Base-by-base conservation (phyloP, 2,329 filamentous ascomycete species). In the Clonostachys byssicola region DNA sequence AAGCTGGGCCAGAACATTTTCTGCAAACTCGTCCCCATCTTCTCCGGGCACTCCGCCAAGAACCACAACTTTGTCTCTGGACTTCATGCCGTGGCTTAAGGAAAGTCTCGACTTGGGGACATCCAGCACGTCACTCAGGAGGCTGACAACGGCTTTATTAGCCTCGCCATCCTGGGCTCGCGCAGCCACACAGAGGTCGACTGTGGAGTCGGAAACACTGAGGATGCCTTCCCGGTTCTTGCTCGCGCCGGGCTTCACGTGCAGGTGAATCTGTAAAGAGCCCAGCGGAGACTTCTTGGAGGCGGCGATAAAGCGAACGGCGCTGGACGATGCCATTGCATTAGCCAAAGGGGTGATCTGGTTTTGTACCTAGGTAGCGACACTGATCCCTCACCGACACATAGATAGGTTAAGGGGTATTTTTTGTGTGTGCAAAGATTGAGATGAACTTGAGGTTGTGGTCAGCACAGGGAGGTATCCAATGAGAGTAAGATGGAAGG, bases 151-250 rank as follows among this genome's bases (percentile, higher is more conserved):
- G 5, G 85, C 85, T 58, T 77, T 78, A 59, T 89, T 89, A 6
- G 86, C 80, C 58, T 87, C 82, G 13, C 85, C 84, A 13, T 88
- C 82, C 50, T 76, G 74, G 12, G 86, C 74, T 52, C 77, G 82
- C 0, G 83, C 85, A 1, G 84, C 67, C 3, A 89, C 85, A 43
- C 82, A 85, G 2, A 90, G 61, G 50, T 86, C 78, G 42, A 89
- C 74, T 3, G 67, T 67, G 7, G 79, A 72, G 20, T 81, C 73
- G 0, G 75, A 74, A 5, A 89, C 63, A 1, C 72, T 70, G 4
- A 68, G 59, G 41, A 89, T 71, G 13, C 85, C 85, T 54, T 87
- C 77, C 34, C 83, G 77, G 20, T 71, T 71, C 30, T 78, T 80
- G 59, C 72, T 81, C 12, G 80, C 78, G 5, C 84, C 82, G 0